These are phyloP conservation scores for Kluyveromyces siamensis DNA, from an alignment of 805 yeast genomes.

Conservation along the genomic window DNA sequence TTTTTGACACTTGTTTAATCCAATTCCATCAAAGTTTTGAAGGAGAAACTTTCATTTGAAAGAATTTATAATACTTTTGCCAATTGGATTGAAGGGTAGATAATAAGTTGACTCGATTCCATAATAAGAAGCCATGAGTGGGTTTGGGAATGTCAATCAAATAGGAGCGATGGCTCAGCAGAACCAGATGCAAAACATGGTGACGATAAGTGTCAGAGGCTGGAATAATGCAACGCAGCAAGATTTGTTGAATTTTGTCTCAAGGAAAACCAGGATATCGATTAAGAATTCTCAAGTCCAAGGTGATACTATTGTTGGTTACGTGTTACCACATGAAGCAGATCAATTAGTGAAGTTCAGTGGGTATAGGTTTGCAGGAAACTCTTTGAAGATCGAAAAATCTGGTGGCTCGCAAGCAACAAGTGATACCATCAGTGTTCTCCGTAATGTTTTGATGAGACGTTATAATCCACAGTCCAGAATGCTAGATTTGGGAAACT, in stretches of 20 bases:
- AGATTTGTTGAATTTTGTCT: constrained; percentile 60
- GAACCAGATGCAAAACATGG: constrained; percentile 25
- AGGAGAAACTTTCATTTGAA: no score
- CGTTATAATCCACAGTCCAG: constrained; percentile 59
- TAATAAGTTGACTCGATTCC: background rate
- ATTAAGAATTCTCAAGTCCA: constrained; percentile 47
- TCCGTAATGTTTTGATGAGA: constrained; percentile 50
- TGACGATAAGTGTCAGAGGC: constrained; percentile 56
- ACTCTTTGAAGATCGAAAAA: constrained; percentile 43
- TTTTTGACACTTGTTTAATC: no score
- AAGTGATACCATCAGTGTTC: constrained; percentile 47
- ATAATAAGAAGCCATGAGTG: background rate
- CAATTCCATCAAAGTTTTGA: no score
- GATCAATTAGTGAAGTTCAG: constrained; percentile 48
- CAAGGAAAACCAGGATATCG: constrained; percentile 53
- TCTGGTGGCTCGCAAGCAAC: constrained; percentile 13
- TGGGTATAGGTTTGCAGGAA: constrained; percentile 80
- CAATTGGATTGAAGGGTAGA: background rate
- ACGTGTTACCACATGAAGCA: constrained; percentile 51
- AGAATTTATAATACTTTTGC: background rate
- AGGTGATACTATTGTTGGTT: constrained; percentile 50
- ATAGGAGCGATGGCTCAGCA: constrained; percentile 20
- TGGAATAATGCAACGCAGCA: constrained; percentile 75
- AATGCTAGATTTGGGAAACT: constrained; percentile 59
- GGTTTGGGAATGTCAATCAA: constrained; percentile 21